phyloP scores from a whole-genome alignment of 306 rosid species.

The Macrotyloma uniflorum region DNA sequence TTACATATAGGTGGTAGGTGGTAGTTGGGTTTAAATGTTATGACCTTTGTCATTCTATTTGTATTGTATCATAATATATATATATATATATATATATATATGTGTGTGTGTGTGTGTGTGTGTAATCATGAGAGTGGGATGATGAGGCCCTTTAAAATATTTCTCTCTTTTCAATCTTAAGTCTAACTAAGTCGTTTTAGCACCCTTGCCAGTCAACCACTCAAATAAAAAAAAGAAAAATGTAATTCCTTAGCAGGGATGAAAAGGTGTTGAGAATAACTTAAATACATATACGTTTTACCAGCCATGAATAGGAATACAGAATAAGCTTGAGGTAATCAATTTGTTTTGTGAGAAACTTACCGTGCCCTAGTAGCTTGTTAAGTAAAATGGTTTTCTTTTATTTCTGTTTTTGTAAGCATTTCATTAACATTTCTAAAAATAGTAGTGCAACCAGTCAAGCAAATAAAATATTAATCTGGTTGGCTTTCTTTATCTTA shows the following conservation, averaged over 20 bases:
- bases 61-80: too few relatives aligned
- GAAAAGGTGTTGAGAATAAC: neutral
- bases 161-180: too few relatives aligned
- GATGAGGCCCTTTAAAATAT: too few relatives aligned
- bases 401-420: neutral
- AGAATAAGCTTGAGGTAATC: neutral
- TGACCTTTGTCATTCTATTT: too few relatives aligned
- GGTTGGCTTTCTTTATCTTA: too few relatives aligned
- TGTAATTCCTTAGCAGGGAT: neutral
- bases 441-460: neutral
- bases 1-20: too few relatives aligned
- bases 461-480: too few relatives aligned
- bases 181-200: neutral
- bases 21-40: too few relatives aligned
- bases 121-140: too few relatives aligned
- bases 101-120: too few relatives aligned
- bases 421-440: neutral
- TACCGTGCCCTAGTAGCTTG: neutral
- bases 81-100: too few relatives aligned
- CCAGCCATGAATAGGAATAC: conserved; percentile 3
- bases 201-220: neutral
- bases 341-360: neutral
- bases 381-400: neutral
- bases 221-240: conserved; percentile 19
- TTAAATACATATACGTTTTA: neutral